These are phyloP conservation scores for Fusarium sp. DNA, from an alignment of 2,329 filamentous ascomycete genomes.

Conservation along the genomic window DNA sequence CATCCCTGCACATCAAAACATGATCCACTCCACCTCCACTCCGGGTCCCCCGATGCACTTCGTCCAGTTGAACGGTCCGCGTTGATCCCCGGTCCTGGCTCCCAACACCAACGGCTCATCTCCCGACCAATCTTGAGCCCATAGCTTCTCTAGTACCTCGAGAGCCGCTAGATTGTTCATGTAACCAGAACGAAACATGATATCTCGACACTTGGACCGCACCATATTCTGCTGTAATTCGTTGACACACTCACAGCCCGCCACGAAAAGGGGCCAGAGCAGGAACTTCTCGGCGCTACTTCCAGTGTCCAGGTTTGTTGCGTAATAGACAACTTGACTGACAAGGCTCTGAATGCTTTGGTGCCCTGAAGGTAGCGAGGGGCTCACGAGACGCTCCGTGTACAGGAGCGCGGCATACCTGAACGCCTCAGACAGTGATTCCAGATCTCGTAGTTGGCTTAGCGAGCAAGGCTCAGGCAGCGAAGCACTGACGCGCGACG, in stretches of 20 bases:
- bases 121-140: conserved; percentile 68
- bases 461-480: conserved; percentile 64
- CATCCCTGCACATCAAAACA: conserved; percentile 61
- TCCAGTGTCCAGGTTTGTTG: conserved; percentile 79
- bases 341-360: conserved; percentile 87
- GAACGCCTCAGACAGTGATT: conserved; percentile 89
- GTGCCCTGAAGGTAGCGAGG: conserved; percentile 76
- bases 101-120: conserved; percentile 51
- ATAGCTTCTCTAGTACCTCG: conserved; percentile 86
- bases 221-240: conserved; percentile 83
- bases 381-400: conserved; percentile 86
- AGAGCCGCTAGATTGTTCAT: conserved; percentile 91
- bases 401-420: conserved; percentile 90
- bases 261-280: conserved; percentile 92
- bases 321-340: conserved; percentile 83
- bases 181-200: conserved; percentile 89
- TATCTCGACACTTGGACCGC: conserved; percentile 82
- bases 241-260: conserved; percentile 88
- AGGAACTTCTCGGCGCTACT: conserved; percentile 86
- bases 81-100: conserved; percentile 52
- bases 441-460: conserved; percentile 77
- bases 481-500: conserved; percentile 61
- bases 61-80: conserved; percentile 69
- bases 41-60: conserved; percentile 67
- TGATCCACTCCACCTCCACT: conserved; percentile 73